Percentiles rank a stretch among this genome's conserved stretches.
phyloP scores from a whole-genome alignment of 2,329 filamentous ascomycete species.

The Colletotrichum scovillei region DNA sequence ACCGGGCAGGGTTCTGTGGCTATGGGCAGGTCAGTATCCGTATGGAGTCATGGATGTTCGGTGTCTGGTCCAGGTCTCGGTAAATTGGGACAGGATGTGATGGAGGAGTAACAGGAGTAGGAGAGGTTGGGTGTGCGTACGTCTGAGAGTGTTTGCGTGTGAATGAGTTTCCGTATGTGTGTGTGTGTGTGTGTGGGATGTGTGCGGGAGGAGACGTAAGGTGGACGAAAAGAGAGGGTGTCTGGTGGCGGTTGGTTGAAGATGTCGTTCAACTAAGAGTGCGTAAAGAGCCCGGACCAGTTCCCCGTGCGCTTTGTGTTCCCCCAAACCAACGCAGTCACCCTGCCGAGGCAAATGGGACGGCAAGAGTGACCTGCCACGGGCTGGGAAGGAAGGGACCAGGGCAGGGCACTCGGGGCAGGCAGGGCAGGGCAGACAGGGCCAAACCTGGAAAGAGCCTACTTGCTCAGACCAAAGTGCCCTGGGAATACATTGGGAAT shows the following conservation, averaged over 20 bases:
- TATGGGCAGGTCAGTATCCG: background rate
- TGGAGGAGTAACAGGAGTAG: background rate
- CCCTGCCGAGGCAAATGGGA: constrained; percentile 14
- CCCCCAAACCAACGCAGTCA: constrained; percentile 13
- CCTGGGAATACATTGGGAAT: constrained; percentile 1
- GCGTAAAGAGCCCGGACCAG: constrained; percentile 23
- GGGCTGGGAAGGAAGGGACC: background rate
- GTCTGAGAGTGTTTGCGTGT: background rate
- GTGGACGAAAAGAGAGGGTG: background rate
- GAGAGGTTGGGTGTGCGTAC: background rate
- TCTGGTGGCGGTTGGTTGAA: constrained; percentile 28
- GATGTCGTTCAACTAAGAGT: constrained; percentile 35
- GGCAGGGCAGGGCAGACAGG: background rate
- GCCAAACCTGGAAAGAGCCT: background rate
- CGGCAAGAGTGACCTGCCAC: constrained; percentile 12
- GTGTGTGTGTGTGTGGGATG: background rate
- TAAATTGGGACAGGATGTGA: constrained; percentile 5
- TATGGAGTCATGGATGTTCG: background rate
- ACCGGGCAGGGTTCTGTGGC: background rate
- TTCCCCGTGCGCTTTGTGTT: constrained; percentile 25
- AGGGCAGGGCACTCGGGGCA: background rate
- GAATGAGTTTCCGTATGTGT: no score
- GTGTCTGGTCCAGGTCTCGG: background rate
- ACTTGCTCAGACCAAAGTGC: background rate
- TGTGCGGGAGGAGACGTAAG: background rate